Evolutionary conservation across 345 rosid genomes (phyloP).

Genomic region (Cardiospermum halicacabum): DNA sequence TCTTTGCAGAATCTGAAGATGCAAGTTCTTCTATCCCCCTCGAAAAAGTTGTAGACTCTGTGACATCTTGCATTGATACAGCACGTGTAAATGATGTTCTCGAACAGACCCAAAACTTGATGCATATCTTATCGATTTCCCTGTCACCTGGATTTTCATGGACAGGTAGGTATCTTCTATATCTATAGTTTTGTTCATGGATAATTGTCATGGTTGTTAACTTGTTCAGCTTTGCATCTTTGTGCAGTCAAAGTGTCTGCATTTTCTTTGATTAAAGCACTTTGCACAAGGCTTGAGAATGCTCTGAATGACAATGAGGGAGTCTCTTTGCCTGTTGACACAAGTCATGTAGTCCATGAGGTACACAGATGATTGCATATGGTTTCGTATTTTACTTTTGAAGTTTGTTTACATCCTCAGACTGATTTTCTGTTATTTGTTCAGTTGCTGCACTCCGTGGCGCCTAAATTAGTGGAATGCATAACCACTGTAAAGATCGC

Average conservation of each 20-base stretch:
- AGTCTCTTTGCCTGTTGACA: slow-evolving; percentile 25
- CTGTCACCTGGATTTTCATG: slow-evolving; percentile 71
- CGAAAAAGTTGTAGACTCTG: slow-evolving; percentile 64
- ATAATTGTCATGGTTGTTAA: not conserved
- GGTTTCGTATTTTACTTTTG: not conserved
- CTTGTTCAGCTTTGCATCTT: slow-evolving; percentile 16
- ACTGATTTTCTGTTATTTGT: slow-evolving; percentile 20
- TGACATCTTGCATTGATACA: slow-evolving; percentile 59
- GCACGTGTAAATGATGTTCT: slow-evolving; percentile 56
- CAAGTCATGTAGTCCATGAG: slow-evolving; percentile 51
- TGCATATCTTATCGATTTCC: slow-evolving; percentile 40
- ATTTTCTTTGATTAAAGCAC: slow-evolving; percentile 62
- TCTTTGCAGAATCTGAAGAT: slow-evolving; percentile 45
- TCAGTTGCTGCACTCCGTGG: slow-evolving; percentile 55
- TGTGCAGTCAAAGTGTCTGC: slow-evolving; percentile 75
- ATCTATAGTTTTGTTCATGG: not conserved
- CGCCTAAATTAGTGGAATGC: slow-evolving; percentile 63
- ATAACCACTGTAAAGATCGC: slow-evolving; percentile 77
- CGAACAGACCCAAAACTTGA: slow-evolving; percentile 46
- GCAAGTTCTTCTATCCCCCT: slow-evolving; percentile 47
- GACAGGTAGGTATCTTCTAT: slow-evolving; percentile 78
- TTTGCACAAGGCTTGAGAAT: slow-evolving; percentile 53
- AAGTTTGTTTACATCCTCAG: slow-evolving; percentile 4
- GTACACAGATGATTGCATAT: slow-evolving; percentile 34
- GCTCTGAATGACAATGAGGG: slow-evolving; percentile 34